Conservation (phyloP, 2,329 filamentous ascomycete genomes). For the Alternaria sp. region DNA sequence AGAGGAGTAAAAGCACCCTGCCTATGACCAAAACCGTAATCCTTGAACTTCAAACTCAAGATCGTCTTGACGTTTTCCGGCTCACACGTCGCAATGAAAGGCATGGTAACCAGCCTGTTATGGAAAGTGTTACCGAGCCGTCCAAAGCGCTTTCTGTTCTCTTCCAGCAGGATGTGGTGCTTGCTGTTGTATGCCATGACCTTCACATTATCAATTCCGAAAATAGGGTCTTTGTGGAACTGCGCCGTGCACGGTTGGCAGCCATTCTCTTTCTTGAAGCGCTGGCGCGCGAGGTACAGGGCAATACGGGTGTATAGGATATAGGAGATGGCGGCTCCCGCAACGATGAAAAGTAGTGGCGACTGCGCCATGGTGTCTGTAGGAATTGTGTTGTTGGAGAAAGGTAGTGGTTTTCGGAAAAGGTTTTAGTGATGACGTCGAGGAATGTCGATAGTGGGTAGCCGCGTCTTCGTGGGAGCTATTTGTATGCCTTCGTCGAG, state of each 20-base stretch:
- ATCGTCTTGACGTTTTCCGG: constrained; percentile 58
- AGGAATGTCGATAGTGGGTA: neutral
- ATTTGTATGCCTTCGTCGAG: neutral
- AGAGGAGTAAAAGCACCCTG: constrained; percentile 48
- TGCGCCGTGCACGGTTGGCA: constrained; percentile 55
- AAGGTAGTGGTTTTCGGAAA: neutral
- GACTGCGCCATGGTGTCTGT: constrained; percentile 29
- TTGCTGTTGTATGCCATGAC: constrained; percentile 49
- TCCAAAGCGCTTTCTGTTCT: constrained; percentile 33
- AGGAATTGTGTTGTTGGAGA: neutral
- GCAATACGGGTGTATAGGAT: constrained; percentile 42
- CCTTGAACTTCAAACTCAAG: constrained; percentile 54
- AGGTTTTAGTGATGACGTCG: neutral
- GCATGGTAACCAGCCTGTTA: constrained; percentile 36
- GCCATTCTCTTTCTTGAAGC: constrained; percentile 52
- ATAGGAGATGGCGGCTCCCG: constrained; percentile 43
- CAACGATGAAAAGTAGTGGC: constrained; percentile 36
- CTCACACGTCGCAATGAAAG: constrained; percentile 52
- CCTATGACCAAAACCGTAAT: constrained; percentile 51
- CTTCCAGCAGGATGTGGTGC: constrained; percentile 24
- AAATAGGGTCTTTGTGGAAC: constrained; percentile 61
- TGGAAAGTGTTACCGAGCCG: constrained; percentile 51
- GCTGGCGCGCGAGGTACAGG: constrained; percentile 46
- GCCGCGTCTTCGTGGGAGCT: neutral
- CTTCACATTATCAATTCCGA: constrained; percentile 60